Evolutionary conservation across 163 green algal species (phyloP).

Genomic region (Smithsoniella earleae): DNA sequence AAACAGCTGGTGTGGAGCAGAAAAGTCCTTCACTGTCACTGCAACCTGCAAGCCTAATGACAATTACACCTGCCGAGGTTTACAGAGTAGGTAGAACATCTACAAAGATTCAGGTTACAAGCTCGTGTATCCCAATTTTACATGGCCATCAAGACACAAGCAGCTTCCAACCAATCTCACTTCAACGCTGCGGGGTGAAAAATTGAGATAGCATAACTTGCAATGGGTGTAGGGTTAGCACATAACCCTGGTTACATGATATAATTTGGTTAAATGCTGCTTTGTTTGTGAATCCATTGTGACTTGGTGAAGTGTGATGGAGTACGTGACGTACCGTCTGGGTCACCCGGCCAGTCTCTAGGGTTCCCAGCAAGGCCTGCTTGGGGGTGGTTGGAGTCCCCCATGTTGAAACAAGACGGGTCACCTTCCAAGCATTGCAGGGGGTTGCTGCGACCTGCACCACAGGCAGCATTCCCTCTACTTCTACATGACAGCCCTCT

Average conservation of each 20-base stretch:
- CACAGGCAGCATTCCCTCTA: neutral
- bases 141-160: neutral
- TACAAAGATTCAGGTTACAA: neutral
- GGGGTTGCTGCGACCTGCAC: conserved; percentile 17
- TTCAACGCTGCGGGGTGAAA: neutral
- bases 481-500: neutral
- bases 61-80: too few species aligned
- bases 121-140: neutral
- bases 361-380: too few species aligned
- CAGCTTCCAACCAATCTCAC: neutral
- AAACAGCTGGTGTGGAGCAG: neutral
- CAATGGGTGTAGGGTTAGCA: neutral
- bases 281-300: too few species aligned
- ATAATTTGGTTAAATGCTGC: neutral
- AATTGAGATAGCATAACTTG: neutral
- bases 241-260: neutral
- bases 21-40: neutral
- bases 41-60: too few species aligned
- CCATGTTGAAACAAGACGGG: neutral
- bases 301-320: too few species aligned
- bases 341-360: too few species aligned
- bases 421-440: conserved; percentile 10
- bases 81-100: too few species aligned
- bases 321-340: too few species aligned
- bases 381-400: neutral